Conservation (phyloP, 2,329 filamentous ascomycete genomes). For the Trichophyton simii region DNA sequence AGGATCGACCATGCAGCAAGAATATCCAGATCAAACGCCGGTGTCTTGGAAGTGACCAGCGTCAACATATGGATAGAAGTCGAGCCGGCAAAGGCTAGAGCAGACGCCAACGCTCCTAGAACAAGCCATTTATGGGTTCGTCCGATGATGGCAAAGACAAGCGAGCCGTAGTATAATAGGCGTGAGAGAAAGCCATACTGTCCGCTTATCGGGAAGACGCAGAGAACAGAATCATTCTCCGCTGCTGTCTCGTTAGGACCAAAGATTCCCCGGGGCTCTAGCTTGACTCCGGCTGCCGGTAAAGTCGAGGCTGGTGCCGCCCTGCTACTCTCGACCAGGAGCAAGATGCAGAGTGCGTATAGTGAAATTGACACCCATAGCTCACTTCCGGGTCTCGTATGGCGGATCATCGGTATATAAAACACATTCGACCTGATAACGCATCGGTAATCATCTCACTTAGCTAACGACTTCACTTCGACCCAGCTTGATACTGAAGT, state of each 20-base stretch:
- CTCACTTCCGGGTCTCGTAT: not conserved
- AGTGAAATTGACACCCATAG: not conserved
- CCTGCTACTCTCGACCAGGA: not conserved
- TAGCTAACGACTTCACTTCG: too few species aligned
- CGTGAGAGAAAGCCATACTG: conserved; percentile 19
- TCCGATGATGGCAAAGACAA: conserved; percentile 19
- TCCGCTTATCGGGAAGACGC: conserved; percentile 18
- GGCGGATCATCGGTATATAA: not conserved
- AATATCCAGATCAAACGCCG: conserved; percentile 18
- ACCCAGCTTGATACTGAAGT: too few species aligned
- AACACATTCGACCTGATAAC: not conserved
- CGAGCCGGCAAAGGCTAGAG: conserved; percentile 18
- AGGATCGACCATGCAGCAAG: conserved; percentile 18
- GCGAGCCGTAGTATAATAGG: conserved; percentile 19
- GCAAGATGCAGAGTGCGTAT: not conserved
- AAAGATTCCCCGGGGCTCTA: conserved; percentile 5
- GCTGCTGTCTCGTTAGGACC: conserved; percentile 7
- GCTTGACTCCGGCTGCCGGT: not conserved
- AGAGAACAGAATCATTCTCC: conserved; percentile 11
- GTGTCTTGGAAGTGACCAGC: conserved; percentile 14
- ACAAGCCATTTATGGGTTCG: conserved; percentile 20
- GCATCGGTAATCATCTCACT: not conserved
- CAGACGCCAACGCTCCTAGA: conserved; percentile 19
- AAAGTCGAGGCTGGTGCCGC: conserved; percentile 2
- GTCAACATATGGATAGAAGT: conserved; percentile 20